Percentiles rank a stretch among this genome's conserved stretches.
Conservation (phyloP, 1,284 basidiomycete species). For the Afroboletus lepidellus region DNA sequence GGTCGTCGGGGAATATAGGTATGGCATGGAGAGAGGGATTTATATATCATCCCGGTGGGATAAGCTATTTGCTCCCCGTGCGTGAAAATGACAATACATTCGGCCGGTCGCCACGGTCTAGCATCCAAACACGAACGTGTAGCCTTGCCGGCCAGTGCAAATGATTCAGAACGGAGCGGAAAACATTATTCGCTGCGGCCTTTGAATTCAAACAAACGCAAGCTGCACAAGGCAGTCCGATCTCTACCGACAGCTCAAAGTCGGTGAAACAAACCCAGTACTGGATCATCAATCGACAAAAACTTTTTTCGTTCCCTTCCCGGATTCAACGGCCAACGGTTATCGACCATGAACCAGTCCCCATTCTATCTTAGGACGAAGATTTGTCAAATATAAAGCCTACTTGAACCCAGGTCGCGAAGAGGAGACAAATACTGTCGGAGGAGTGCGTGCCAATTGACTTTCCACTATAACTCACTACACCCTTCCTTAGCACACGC, state of each 20-base stretch:
- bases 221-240: conserved; percentile 5
- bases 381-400: conserved; percentile 22
- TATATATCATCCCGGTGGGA: conserved; percentile 32
- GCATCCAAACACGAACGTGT: conserved; percentile 17
- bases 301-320: conserved; percentile 1
- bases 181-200: conserved; percentile 14
- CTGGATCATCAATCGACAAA: neutral
- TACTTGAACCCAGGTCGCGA: conserved; percentile 12
- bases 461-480: neutral
- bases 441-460: neutral
- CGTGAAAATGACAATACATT: conserved; percentile 19
- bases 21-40: conserved; percentile 9
- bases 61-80: conserved; percentile 11
- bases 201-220: conserved; percentile 10
- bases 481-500: no score
- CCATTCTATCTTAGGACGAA: conserved; percentile 19
- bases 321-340: conserved; percentile 27
- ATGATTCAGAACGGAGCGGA: conserved; percentile 16
- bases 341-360: conserved; percentile 9
- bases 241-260: conserved; percentile 18
- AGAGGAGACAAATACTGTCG: neutral
- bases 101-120: conserved; percentile 26
- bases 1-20: conserved; percentile 16
- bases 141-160: conserved; percentile 4
- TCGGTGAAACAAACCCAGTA: conserved; percentile 17